Base-by-base conservation (phyloP, 192 early-diverging fungal genomes). In the Rhizophagus clarus region DNA sequence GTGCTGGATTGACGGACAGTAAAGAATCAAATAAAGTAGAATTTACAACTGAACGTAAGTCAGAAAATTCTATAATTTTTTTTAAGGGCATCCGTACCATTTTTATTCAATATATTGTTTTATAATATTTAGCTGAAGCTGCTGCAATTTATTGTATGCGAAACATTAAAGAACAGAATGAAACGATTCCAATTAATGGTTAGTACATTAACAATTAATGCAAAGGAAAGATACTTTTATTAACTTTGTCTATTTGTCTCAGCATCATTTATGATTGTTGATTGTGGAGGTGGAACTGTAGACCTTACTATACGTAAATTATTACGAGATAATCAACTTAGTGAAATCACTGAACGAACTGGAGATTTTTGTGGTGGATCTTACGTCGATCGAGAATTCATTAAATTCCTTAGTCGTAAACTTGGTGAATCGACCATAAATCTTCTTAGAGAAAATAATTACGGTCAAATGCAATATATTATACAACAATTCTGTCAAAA, bases 231-330 rank as follows among this genome's bases (percentile, higher is more conserved):
- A 37, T 3, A 14, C 8, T 22, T 34, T 70, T 70, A 42, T 8
- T 70, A 4, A 22, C 3, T 15, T 34, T 17, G 34, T 22, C n/a
- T 42, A 69, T 29, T 34, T 70, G 22, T 84, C 56, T 84, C 82
- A 67, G 82, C 85, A 24, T 82, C 85, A 22, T 90, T 90, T 74
- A 87, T 90, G 89, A 87, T 90, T 40, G 87, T 86, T 64, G 89
- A 90, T 85, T 87, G 87, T 63, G 89, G 89, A 71, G 89, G 89
- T 79, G 87, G 89, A 77, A 90, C 89, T 14, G 89, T 90, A 0
- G 89, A 90, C 83, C 45, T 90, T 32, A 86, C 85, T 42, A 84
- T 83, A 5, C 72, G 72, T 4, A 47, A 12, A 47, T 29, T 73
- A 15, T 49, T 73, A 40, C 5, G 0, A 28, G 24, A 45, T 51